Base-by-base conservation (phyloP, 2,329 filamentous ascomycete genomes). In the Pseudopithomyces maydicus region DNA sequence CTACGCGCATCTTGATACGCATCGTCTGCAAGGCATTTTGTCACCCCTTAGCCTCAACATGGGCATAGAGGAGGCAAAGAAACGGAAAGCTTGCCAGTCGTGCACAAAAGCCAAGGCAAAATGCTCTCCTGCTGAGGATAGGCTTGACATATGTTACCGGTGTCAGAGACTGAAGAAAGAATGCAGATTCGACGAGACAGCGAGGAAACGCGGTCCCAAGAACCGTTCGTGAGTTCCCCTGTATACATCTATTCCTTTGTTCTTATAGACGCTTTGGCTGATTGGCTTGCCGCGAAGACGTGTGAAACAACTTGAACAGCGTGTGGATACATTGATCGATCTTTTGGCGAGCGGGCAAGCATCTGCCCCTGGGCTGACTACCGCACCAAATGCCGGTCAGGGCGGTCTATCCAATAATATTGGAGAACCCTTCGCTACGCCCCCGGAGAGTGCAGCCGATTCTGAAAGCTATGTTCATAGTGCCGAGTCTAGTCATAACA, bases 31-130 rank as follows among this genome's bases (percentile, higher is more conserved):
- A 20, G 6, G 45, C n/a, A 19, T 20, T 20, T 20, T 10, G 19
- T 14, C 23, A 3, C n/a, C n/a, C 22, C 15, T 32, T 51, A 15
- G 17, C 22, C 2, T 26, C 23, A 33, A 42, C 1, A 59, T 64
- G 57, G 41, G 54, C 12, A 23, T 53, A 38, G 57, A 61, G 7
- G 56, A 58, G 26, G 38, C 52, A 15, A 64, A 54, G 56, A 69
- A 64, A 53, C 60, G 59, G 33, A 69, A 65, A 43, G 63, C 66
- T 2, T 68, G 66, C 56, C 55, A 61, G 42, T 48, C 57, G 14
- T 69, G 65, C 55, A 67, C 61, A 2, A 57, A 53, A 33, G 63
- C 63, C 3, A 69, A 69, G 55, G 65, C 66, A 15, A 67, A 69
- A 55, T 69, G 66, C 32, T 64, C 63, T 15, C 65, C 66, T 22